Evolutionary conservation across 768 basidiomycete genomes (phyloP), one percentile per base, ranked within the genome.

Genomic region (Neoboletus subvelutipes): DNA sequence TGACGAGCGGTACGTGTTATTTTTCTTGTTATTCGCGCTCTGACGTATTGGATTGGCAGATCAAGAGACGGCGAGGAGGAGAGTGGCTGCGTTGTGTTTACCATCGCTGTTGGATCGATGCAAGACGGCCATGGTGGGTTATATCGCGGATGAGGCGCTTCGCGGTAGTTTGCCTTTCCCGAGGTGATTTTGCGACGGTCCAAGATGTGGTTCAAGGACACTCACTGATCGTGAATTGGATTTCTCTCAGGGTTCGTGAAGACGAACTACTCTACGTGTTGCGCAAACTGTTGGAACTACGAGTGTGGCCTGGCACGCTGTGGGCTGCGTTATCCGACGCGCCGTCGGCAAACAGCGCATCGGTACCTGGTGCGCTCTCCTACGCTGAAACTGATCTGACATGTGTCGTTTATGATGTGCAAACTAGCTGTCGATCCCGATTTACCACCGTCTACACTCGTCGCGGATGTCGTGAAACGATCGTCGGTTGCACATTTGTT

Each of bases 121-220:
- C 72, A 80, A 82, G 43, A 75, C 77, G 1, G 79, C 85, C 0
- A 74, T 98, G 54, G 77, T 83, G 18, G 78, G 82, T 9, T 98
- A 90, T 66, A 78, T 96, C 17, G 93, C 91, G 0, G 96, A 98
- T 64, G 87, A 90, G 61, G 80, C 84, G 2, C 66, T 98, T 33
- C 82, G 95, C n/a, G 94, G 95, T 2, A 83, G 81, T 57, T 76
- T 95, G 56, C 96, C 96, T 1, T 95, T 97, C 73, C 85, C 92
- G 42, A 83, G 93, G 92, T 91, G 50, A 60, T 73, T 29, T 29
- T 64, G 2, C 3, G 18, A 40, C 6, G 4, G 9, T 47, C n/a
- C 10, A 12, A 0, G 4, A 31, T 20, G 4, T 5, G 3, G 12
- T 17, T n/a, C 24, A 12, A 3, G 31, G 5, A 50, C 10, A 8